Conservation (phyloP, 768 basidiomycete species). For the Brasilioporus rufonigricans region DNA sequence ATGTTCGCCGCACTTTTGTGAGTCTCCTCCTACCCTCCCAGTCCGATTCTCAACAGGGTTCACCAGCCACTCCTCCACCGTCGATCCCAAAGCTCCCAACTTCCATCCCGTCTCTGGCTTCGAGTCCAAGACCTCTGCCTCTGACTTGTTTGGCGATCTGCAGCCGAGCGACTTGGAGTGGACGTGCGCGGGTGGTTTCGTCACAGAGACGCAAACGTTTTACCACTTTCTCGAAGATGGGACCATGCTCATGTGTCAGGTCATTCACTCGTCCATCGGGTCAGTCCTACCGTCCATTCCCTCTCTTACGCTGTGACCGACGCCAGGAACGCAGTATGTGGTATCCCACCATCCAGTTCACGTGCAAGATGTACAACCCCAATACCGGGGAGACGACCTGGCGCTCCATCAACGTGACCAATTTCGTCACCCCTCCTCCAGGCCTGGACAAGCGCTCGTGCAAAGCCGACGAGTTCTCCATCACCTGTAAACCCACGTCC, state of each 20-base stretch:
- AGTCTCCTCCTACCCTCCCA: constrained; percentile 35
- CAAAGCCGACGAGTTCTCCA: constrained; percentile 82
- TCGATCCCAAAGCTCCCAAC: constrained; percentile 69
- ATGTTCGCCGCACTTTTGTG: constrained; percentile 86
- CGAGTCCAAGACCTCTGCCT: constrained; percentile 45
- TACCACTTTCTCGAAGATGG: constrained; percentile 85
- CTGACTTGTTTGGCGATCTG: constrained; percentile 73
- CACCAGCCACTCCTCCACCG: constrained; percentile 51
- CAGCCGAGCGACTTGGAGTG: constrained; percentile 76
- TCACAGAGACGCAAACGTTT: constrained; percentile 87
- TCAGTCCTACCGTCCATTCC: constrained; percentile 39
- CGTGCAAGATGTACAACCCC: constrained; percentile 84
- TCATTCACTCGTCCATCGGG: constrained; percentile 90
- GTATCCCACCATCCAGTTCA: constrained; percentile 94
- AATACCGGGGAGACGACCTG: constrained; percentile 70
- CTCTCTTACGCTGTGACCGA: constrained; percentile 6
- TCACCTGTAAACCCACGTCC: constrained; percentile 58
- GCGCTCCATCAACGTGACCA: constrained; percentile 84
- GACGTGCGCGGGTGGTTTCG: constrained; percentile 80
- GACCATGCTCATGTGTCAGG: constrained; percentile 71
- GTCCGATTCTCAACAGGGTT: constrained; percentile 9
- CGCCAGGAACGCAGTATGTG: constrained; percentile 58
- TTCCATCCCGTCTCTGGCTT: constrained; percentile 73
- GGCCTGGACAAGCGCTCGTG: constrained; percentile 81
- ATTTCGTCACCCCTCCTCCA: constrained; percentile 75